Percentiles rank a stretch among this genome's conserved stretches.
Conservation (phyloP, 2,329 filamentous ascomycete genomes). For the Chaetomium olivaceum region DNA sequence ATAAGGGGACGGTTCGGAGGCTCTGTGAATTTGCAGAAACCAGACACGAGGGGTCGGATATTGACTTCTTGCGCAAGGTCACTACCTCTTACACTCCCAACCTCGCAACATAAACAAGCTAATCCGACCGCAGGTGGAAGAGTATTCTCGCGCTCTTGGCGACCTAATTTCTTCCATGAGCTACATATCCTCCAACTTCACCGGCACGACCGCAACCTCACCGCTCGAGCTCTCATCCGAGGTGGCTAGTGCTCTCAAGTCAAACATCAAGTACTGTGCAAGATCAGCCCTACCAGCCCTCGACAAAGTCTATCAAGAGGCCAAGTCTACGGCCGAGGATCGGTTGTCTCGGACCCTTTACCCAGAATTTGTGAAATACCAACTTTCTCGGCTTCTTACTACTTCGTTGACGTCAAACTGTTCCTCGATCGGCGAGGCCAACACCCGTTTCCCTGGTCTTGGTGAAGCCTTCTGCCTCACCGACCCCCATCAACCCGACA, state of each 20-base stretch:
- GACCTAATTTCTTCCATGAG: slow-evolving; percentile 44
- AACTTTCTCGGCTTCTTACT: slow-evolving; percentile 48
- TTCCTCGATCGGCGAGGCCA: slow-evolving; percentile 33
- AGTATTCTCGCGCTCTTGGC: slow-evolving; percentile 46
- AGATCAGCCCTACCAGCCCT: slow-evolving; percentile 48
- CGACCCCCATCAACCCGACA: slow-evolving; percentile 51
- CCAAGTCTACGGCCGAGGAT: slow-evolving; percentile 44
- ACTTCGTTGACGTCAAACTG: slow-evolving; percentile 44
- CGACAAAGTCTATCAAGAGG: slow-evolving; percentile 44
- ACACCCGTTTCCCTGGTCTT: slow-evolving; percentile 52
- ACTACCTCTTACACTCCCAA: not conserved
- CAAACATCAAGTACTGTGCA: slow-evolving; percentile 50
- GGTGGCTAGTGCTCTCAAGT: slow-evolving; percentile 45
- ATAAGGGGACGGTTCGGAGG: slow-evolving; percentile 48
- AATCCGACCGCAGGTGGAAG: slow-evolving; percentile 41
- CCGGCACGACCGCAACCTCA: slow-evolving; percentile 42
- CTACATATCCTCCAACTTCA: slow-evolving; percentile 40
- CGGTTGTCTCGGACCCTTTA: slow-evolving; percentile 48
- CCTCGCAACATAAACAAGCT: not conserved
- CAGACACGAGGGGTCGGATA: slow-evolving; percentile 49
- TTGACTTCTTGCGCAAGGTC: slow-evolving; percentile 53
- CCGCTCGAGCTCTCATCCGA: slow-evolving; percentile 46
- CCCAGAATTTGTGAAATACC: slow-evolving; percentile 52
- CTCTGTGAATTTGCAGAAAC: slow-evolving; percentile 53
- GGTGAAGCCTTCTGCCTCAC: slow-evolving; percentile 61